A percentile compares a stretch with the other conserved stretches of the same genome.
phyloP scores from a whole-genome alignment of 306 rosid genomes.

The Fagus crenata region DNA sequence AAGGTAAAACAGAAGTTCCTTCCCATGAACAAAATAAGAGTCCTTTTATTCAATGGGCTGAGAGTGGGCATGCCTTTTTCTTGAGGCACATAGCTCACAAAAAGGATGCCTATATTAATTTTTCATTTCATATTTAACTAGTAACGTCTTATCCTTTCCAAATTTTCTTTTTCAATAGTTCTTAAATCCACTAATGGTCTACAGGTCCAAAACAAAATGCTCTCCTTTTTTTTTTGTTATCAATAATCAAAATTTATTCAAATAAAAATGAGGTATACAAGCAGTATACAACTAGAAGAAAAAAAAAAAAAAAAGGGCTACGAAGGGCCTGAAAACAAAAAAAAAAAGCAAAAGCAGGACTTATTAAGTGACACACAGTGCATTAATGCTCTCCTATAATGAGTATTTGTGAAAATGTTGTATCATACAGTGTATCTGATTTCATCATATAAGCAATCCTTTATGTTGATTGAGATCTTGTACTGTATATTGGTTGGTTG shows the following conservation, averaged over 20 bases:
- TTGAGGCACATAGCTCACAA: not conserved
- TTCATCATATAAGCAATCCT: not conserved
- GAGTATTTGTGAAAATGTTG: not conserved
- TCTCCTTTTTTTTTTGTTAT: no score
- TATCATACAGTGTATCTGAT: not conserved
- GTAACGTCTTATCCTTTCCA: no score
- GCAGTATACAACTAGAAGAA: no score
- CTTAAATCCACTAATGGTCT: not conserved
- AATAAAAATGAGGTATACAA: no score
- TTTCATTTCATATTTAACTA: not conserved
- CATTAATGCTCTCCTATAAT: not conserved
- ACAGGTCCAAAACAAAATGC: not conserved
- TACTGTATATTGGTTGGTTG: conserved; percentile 19
- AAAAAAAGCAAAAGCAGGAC: no score
- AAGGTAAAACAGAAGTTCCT: not conserved
- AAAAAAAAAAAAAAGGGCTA: no score
- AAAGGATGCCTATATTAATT: not conserved
- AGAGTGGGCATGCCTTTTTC: not conserved
- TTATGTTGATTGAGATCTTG: conserved; percentile 9
- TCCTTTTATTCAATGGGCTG: not conserved
- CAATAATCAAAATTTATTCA: no score
- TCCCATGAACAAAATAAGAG: not conserved
- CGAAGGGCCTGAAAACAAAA: no score
- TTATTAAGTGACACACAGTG: no score
- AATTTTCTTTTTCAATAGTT: not conserved